A percentile compares a stretch with the other conserved stretches of the same genome.
Conservation (phyloP, 345 rosid species). For the Clarkia xantiana region DNA sequence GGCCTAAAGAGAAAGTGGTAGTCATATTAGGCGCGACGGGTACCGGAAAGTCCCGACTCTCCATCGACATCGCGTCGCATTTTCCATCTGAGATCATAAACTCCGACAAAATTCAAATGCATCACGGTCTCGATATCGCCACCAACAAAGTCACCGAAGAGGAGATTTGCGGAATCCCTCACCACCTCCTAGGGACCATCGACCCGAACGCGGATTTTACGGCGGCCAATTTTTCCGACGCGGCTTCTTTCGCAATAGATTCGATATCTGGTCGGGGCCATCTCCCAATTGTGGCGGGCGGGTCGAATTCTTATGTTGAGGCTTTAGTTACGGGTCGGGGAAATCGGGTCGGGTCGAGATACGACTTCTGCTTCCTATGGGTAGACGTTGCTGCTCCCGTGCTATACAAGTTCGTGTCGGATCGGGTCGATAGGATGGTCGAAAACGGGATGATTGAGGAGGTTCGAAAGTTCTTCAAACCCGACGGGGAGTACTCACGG, state of each 20-base stretch:
- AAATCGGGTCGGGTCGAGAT: neutral
- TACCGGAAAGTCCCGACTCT: conserved; percentile 11
- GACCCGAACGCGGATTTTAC: conserved; percentile 7
- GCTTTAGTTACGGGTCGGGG: conserved; percentile 7
- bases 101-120: conserved; percentile 14
- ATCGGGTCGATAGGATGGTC: conserved; percentile 10
- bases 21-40: conserved; percentile 16
- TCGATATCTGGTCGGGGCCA: neutral
- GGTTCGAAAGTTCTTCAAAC: conserved; percentile 1
- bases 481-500: neutral
- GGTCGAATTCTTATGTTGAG: conserved; percentile 9
- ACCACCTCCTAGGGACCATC: conserved; percentile 8
- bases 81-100: conserved; percentile 8
- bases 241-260: neutral
- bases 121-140: conserved; percentile 11
- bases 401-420: neutral
- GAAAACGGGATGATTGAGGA: conserved; percentile 4
- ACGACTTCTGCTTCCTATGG: conserved; percentile 11
- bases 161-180: conserved; percentile 9
- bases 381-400: conserved; percentile 5
- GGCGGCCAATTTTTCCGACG: conserved; percentile 1
- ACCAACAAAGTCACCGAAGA: conserved; percentile 8
- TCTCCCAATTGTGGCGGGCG: conserved; percentile 9
- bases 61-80: conserved; percentile 5
- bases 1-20: conserved; percentile 6